Evolutionary conservation across 306 rosid species (phyloP), one percentile per base, ranked within the genome.

Genomic region (Malus orientalis): DNA sequence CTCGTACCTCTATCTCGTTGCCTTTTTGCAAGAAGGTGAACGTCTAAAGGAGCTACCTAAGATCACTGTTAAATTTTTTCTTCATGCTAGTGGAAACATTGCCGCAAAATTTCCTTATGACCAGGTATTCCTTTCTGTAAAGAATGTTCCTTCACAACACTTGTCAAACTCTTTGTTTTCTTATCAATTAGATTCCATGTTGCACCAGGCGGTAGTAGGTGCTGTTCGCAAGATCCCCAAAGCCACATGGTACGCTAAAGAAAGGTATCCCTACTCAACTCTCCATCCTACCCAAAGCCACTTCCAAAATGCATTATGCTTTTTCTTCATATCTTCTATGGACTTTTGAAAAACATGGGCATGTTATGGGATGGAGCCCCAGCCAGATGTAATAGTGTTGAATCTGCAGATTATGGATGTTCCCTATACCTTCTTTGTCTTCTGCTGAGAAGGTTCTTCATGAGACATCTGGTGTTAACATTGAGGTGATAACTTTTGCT

Each of bases 361-460:
- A 22, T 67, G 57, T 53, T 68, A 25, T 74, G 71, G 18, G 18
- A 23, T 51, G 77, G 69, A 49, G 71, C 63, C 51, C 38, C 62
- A 71, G 74, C 77, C 76, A 71, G 51, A 66, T 67, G 40, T 78
- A 74, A 62, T 58, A 38, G 65, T 74, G 22, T 73, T 81, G 84
- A 60, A 55, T 22, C 30, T 85, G 83, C 87, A 94, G 98, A 92
- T 82, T 92, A 81, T 95, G 98, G 98, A 70, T 83, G 85, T 95
- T 95, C 71, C 98, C 98, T 1, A 20, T 79, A 67, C 77, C 90
- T 70, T 90, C 89, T 49, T 85, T 95, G 86, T 78, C 84, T n/a
- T 78, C 74, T 14, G 98, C 91, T 44, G 93, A 92, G 74, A 88
- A 87, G 64, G 71, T 80, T 81, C 90, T 95, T 57, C 71, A 74